Conservation (phyloP, 306 rosid species). For the Begonia fuchsioides region DNA sequence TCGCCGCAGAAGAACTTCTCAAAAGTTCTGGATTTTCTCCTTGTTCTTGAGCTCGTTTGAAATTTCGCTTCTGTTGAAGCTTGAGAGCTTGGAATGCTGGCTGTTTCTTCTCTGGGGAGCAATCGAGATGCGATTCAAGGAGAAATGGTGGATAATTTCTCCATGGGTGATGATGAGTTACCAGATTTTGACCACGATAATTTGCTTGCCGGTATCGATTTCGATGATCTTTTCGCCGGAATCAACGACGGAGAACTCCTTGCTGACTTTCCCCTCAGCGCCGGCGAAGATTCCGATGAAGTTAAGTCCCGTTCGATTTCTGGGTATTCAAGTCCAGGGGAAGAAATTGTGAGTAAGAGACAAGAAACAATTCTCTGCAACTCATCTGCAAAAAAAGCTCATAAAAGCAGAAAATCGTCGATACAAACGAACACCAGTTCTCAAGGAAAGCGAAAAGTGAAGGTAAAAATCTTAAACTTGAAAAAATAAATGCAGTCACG, state of each 20-base stretch:
- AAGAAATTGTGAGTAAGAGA: constrained; percentile 29
- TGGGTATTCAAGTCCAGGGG: constrained; percentile 15
- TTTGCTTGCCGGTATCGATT: constrained; percentile 49
- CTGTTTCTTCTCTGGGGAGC: constrained; percentile 40
- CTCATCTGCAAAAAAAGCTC: background rate
- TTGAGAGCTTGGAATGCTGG: constrained; percentile 31
- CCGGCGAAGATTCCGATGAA: constrained; percentile 31
- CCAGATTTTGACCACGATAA: constrained; percentile 34
- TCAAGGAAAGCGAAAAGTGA: constrained; percentile 61
- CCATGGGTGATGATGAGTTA: constrained; percentile 25
- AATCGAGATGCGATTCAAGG: constrained; percentile 34
- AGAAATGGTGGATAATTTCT: constrained; percentile 40
- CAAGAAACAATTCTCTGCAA: background rate
- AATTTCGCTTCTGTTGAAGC: no score
- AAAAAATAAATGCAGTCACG: background rate
- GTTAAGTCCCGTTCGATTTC: constrained; percentile 14
- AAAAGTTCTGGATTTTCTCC: no score
- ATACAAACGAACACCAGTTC: constrained; percentile 20
- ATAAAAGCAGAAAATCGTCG: constrained; percentile 31
- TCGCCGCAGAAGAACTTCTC: no score
- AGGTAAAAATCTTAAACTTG: constrained; percentile 22
- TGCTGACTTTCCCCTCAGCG: constrained; percentile 34
- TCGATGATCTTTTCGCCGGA: constrained; percentile 47
- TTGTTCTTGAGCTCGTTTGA: no score
- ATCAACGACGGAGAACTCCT: constrained; percentile 40